Base-by-base conservation (phyloP, 148 eudicot genomes). In the Spergularia bocconei region DNA sequence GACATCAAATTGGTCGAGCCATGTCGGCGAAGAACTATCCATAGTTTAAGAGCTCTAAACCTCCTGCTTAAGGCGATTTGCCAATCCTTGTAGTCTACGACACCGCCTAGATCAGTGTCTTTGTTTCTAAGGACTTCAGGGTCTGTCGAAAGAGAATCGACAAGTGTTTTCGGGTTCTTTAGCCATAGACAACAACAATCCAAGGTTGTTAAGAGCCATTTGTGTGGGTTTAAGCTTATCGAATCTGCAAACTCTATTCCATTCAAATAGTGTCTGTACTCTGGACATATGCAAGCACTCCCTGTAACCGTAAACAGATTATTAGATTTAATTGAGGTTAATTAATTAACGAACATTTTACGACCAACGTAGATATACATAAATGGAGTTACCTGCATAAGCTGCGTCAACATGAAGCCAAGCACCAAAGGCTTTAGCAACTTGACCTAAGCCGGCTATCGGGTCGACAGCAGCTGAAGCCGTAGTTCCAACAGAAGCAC, bases 51-150 rank as follows among this genome's bases (percentile, higher is more conserved):
- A 0, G 88, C 76, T 48, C 80, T 77, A 78, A 87, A 87, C 61
- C 80, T 54, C n/a, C 87, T 72, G 54, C 86, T 80, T 20, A 84
- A 61, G 6, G 84, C 73, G 21, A 87, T 80, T 75, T 85, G 86
- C 90, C 88, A 87, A 20, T 87, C 90, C 65, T 87, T 83, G 69
- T 79, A 87, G 69, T 83, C 85, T 13, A 87, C 84, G 41, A 87
- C 88, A 48, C 72, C 57, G 13, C 70, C 73, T 0, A 41, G 67
- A 11, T 78, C 81, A 14, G 80, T 75, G 10, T 25, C 70, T 52
- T 83, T 82, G 71, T 85, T 87, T 61, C 67, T 64, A 39, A 87
- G 64, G 29, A 81, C 73, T 70, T 83, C 91, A 0, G 87, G 84
- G 21, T 75, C 69, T 1, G 85, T 85, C 3, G 82, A 81, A 33